Evolutionary conservation across 208 protist species (phyloP), one percentile per base, ranked within the genome.

Genomic region (Acanthamoeba quina): DNA sequence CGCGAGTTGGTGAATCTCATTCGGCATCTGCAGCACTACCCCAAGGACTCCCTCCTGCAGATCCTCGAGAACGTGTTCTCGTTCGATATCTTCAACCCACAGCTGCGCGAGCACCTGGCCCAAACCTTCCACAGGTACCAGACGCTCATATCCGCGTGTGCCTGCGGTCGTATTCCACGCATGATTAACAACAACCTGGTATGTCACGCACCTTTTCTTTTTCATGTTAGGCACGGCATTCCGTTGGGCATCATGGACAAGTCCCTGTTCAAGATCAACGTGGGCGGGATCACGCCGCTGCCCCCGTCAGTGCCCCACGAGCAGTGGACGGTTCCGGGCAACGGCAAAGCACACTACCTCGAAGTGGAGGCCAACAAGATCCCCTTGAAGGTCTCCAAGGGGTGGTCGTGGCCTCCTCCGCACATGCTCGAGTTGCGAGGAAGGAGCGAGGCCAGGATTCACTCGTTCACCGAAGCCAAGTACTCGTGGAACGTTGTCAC

Each of bases 1-100:
- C 62, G 98, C 47, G 98, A 99, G 96, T 96, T 99, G 34, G 99
- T 99, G 58, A 98, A 98, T 34, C 97, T 99, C 66, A 98, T 98
- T 66, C 97, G 98, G 88, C 99, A 99, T 95, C 94, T 99, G 72
- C 91, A 98, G 26, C 90, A 89, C 21, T 99, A 97, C 91, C 98
- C 98, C 37, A 95, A 98, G 82, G 98, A 99, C 92, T 72, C 72
- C 5, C 78, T 95, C 13, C 58, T 94, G 19, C 76, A 94, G 21
- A 83, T 82, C n/a, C 60, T 95, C n/a, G 70, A 95, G 29, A 95
- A 95, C 37, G 94, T 95, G 9, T 95, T 95, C 62, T 89, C 86
- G 56, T 95, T 95, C 44, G 94, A 95, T 37, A 64, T 74, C 21
- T 95, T 90, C 90, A 58, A 95, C 56, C 52, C 76, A 5, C 72